phyloP scores from a whole-genome alignment of 164 flowering plant species.

The Sedum album region DNA sequence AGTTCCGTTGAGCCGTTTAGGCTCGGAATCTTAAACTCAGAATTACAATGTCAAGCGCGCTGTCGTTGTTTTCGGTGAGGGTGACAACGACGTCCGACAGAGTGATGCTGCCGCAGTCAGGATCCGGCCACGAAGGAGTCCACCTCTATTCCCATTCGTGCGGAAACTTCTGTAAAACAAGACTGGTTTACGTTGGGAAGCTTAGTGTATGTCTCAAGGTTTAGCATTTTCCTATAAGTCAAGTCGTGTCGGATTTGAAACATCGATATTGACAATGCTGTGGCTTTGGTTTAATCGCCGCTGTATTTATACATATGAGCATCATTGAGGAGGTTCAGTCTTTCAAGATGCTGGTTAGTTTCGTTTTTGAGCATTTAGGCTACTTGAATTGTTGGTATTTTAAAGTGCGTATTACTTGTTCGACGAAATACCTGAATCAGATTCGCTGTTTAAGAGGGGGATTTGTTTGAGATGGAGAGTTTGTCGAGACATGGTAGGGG shows the following conservation, averaged over 20 bases:
- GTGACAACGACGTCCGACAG: conserved; percentile 4
- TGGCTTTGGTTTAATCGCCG: not conserved
- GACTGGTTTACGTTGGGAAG: not conserved
- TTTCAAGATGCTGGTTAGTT: not conserved
- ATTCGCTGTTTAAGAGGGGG: not conserved
- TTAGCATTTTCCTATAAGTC: not conserved
- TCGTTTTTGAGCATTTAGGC: not conserved
- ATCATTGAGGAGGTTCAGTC: not conserved
- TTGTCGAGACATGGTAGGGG: conserved; percentile 19
- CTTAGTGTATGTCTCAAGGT: not conserved
- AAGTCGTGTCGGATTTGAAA: conserved; percentile 3
- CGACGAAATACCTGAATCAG: not conserved
- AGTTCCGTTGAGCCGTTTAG: no score
- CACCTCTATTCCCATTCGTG: not conserved
- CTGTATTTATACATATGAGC: not conserved
- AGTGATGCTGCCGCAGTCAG: not conserved
- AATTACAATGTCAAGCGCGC: no score
- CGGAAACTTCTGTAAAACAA: not conserved
- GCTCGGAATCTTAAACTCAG: no score
- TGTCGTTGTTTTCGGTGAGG: no score
- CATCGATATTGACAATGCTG: not conserved
- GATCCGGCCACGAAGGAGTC: not conserved
- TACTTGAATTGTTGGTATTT: not conserved
- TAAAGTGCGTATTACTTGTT: not conserved
- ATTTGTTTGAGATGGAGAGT: not conserved